Evolutionary conservation across 108 stramenopile species (phyloP).

Genomic region (Conticribra guillardii): DNA sequence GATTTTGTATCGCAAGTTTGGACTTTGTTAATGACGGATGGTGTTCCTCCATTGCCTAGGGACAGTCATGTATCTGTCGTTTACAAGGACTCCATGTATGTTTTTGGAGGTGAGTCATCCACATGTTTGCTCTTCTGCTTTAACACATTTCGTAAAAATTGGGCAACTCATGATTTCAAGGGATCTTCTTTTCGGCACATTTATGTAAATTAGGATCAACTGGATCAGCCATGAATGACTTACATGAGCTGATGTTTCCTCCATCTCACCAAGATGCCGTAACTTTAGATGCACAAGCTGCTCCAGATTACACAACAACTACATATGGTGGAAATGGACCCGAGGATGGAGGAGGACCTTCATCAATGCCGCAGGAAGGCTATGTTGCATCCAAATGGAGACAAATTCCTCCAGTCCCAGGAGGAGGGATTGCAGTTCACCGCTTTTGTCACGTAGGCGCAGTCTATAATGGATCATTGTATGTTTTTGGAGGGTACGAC

Average conservation of each 20-base stretch:
- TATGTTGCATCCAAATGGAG: conserved; percentile 44
- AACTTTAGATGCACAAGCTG: conserved; percentile 17
- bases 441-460: conserved; percentile 95
- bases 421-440: conserved; percentile 59
- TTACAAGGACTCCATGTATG: conserved; percentile 81
- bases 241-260: conserved; percentile 86
- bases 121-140: no score
- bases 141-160: no score
- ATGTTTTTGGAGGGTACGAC: conserved; percentile 96
- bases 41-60: conserved; percentile 82
- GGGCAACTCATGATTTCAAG: no score
- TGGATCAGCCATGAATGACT: conserved; percentile 95
- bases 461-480: conserved; percentile 73
- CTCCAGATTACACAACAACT: conserved; percentile 19
- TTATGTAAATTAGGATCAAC: conserved; percentile 67
- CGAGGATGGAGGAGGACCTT: conserved; percentile 34
- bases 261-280: conserved; percentile 12
- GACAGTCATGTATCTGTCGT: conserved; percentile 93
- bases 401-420: conserved; percentile 41
- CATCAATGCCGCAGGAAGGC: conserved; percentile 16
- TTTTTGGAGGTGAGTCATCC: conserved; percentile 61
- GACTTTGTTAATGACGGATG: conserved; percentile 77
- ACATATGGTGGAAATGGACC: conserved; percentile 16
- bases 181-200: not conserved
- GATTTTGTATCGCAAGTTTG: conserved; percentile 84